Conservation (phyloP, 257 asterid genomes). For the Verbascum thapsus region DNA sequence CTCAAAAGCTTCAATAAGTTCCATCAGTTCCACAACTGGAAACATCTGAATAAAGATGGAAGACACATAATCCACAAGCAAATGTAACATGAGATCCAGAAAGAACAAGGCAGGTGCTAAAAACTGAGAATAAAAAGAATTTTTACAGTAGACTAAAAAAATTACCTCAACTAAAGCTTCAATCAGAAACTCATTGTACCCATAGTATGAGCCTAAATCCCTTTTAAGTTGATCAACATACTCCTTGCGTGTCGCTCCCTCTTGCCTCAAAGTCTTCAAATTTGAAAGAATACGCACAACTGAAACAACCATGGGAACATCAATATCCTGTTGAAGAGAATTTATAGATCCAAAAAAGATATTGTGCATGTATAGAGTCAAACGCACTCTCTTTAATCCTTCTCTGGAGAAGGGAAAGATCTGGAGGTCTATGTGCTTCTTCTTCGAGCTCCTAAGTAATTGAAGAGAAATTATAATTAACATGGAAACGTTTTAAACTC, state of each 20-base stretch:
- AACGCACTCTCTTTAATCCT: conserved; percentile 87
- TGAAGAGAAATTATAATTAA: conserved; percentile 10
- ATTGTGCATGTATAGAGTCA: background rate
- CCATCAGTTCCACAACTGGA: conserved; percentile 87
- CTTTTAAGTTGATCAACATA: conserved; percentile 70
- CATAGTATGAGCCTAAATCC: conserved; percentile 78
- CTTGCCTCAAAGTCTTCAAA: conserved; percentile 72
- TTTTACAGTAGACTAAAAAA: conserved; percentile 4
- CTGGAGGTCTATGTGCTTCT: conserved; percentile 79
- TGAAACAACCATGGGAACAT: conserved; percentile 41
- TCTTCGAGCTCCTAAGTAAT: conserved; percentile 76
- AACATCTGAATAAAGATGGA: conserved; percentile 61
- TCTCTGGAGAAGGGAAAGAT: conserved; percentile 73
- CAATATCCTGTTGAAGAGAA: conserved; percentile 11
- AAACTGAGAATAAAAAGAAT: background rate
- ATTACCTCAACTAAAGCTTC: conserved; percentile 80
- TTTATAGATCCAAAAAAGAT: background rate
- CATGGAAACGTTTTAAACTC: background rate
- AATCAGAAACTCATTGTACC: conserved; percentile 86
- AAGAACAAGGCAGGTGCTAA: background rate
- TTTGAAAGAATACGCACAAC: conserved; percentile 88
- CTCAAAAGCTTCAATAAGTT: conserved; percentile 92
- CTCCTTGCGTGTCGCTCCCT: conserved; percentile 70
- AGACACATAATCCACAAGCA: conserved; percentile 24
- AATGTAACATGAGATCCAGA: too few species aligned